Conservation (phyloP, 2,329 filamentous ascomycete genomes). For the Epichloe sylvatica region DNA sequence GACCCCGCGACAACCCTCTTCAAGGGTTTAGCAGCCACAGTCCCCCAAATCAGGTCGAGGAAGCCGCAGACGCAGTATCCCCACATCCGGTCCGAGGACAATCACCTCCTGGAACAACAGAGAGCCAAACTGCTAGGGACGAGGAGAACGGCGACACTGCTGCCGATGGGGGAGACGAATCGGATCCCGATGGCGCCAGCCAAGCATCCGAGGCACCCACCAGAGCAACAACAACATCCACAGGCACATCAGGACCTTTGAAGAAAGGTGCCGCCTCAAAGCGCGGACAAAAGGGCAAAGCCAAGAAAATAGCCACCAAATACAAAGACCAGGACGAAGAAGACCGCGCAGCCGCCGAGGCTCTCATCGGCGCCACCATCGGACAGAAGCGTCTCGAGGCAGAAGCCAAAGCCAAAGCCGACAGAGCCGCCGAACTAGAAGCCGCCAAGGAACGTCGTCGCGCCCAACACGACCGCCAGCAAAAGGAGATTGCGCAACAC, state of each 20-base stretch:
- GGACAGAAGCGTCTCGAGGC: slow-evolving; percentile 55
- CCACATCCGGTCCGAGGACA: slow-evolving; percentile 13
- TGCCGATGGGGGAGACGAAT: slow-evolving; percentile 3
- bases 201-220: slow-evolving; percentile 10
- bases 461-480: slow-evolving; percentile 65
- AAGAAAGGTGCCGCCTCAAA: slow-evolving; percentile 33
- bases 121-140: background rate
- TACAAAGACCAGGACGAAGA: slow-evolving; percentile 94
- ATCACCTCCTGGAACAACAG: background rate
- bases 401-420: slow-evolving; percentile 54
- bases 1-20: slow-evolving; percentile 24
- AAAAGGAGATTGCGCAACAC: slow-evolving; percentile 61
- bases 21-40: slow-evolving; percentile 15
- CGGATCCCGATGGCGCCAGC: slow-evolving; percentile 2
- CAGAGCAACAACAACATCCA: background rate
- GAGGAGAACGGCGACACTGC: background rate
- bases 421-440: slow-evolving; percentile 51
- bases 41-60: slow-evolving; percentile 14
- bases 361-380: slow-evolving; percentile 65
- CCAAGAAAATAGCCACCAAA: slow-evolving; percentile 76
- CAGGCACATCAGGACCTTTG: background rate
- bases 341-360: slow-evolving; percentile 70
- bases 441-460: slow-evolving; percentile 61
- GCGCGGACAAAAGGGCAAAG: slow-evolving; percentile 68
- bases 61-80: slow-evolving; percentile 13